Conservation (phyloP, 2,329 filamentous ascomycete genomes). For the Ascosphaera pollenicola region DNA sequence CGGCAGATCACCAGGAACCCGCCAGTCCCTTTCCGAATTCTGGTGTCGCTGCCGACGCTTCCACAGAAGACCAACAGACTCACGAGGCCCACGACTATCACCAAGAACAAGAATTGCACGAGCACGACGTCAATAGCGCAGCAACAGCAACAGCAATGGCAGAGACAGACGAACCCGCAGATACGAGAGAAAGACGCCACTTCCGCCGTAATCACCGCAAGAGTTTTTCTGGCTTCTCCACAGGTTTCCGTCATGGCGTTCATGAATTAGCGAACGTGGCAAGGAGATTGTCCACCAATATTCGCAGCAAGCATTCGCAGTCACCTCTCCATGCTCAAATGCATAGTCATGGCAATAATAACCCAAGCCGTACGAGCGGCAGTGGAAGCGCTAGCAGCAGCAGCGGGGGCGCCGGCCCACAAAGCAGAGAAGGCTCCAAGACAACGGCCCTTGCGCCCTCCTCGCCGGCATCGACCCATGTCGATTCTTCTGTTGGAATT, state of each 20-base stretch:
- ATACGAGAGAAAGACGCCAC: background rate
- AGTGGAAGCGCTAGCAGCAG: constrained; percentile 1
- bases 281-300: constrained; percentile 18
- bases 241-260: constrained; percentile 16
- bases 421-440: constrained; percentile 6
- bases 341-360: constrained; percentile 1
- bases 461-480: constrained; percentile 15
- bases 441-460: constrained; percentile 11
- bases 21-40: background rate
- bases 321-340: background rate
- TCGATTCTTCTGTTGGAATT: constrained; percentile 12
- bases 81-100: background rate
- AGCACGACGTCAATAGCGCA: background rate
- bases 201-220: constrained; percentile 9
- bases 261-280: constrained; percentile 19
- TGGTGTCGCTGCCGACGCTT: background rate
- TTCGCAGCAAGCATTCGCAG: constrained; percentile 16
- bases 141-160: background rate
- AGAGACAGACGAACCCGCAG: background rate
- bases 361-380: constrained; percentile 1
- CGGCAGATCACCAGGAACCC: background rate
- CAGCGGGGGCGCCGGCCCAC: background rate
- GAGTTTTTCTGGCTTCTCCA: constrained; percentile 16
- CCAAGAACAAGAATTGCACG: background rate
- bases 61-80: too few relatives aligned